Evolutionary conservation across 1,284 basidiomycete genomes (phyloP), one percentile per base, ranked within the genome.

Genomic region (Tilletia setariae): DNA sequence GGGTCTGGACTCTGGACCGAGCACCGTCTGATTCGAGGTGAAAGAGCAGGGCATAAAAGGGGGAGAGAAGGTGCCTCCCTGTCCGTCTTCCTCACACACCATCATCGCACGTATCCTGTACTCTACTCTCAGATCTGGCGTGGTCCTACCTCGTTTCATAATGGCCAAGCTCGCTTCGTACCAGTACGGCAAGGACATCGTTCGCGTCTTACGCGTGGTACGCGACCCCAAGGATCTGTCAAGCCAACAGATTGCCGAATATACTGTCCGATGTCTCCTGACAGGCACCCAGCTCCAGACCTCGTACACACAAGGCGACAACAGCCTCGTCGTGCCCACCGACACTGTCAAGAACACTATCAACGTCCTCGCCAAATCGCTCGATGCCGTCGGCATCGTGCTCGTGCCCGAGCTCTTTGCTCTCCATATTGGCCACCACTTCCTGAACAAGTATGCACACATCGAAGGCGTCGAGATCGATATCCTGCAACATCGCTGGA

Each of bases 281-380:
- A 71, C 72, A 42, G 76, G 75, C 21, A 66, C 72, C 49, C 66
- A 68, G 30, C 70, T 76, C 53, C 74, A 67, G 25, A 71, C 74
- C n/a, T 75, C 40, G 40, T 74, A 51, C 79, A 76, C 75, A 19
- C 42, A 75, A 42, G 72, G 74, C 13, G 74, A 79, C 67, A 76
- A 76, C 70, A 70, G 72, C 35, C 73, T 74, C 49, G 73, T 81
- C 47, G 79, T 81, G 16, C 74, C 79, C 43, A 81, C 79, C 15
- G 76, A 76, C 64, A 74, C 76, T 90, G 91, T 94, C 83, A 96
- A 96, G 86, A 95, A 96, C 84, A 95, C 94, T 67, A 90, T 89
- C 23, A 92, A 96, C 67, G 70, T 71, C 70, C 74, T 78, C 62
- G 76, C 72, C 43, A 73, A 75, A 68, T 72, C 69, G 32, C 67